Conservation (phyloP, 2,329 filamentous ascomycete genomes). For the Akanthomyces lecanii region DNA sequence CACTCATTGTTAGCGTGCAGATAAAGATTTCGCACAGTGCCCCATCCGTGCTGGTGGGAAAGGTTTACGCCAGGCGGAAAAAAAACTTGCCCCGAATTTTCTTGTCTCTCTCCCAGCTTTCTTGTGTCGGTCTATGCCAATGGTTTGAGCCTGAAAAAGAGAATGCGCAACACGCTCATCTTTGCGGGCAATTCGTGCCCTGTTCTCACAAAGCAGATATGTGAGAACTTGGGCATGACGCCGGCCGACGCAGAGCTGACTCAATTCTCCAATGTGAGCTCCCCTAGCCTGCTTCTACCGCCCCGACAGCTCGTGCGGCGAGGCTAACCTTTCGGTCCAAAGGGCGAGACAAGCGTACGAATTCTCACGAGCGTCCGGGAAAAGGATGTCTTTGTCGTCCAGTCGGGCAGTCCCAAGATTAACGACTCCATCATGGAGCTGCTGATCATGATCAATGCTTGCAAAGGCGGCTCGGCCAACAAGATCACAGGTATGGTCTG, state of each 20-base stretch:
- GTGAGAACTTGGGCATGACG: slow-evolving; percentile 62
- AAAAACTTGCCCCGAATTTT: slow-evolving; percentile 11
- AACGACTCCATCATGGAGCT: slow-evolving; percentile 99
- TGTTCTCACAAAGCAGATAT: slow-evolving; percentile 60
- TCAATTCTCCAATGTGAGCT: slow-evolving; percentile 66
- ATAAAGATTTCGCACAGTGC: not conserved
- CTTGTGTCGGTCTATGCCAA: slow-evolving; percentile 19
- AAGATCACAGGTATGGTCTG: slow-evolving; percentile 74
- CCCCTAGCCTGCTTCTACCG: slow-evolving; percentile 21
- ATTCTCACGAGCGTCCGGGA: slow-evolving; percentile 79
- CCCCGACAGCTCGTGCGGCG: slow-evolving; percentile 2
- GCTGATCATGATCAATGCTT: slow-evolving; percentile 97
- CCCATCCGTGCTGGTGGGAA: slow-evolving; percentile 2
- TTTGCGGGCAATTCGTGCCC: slow-evolving; percentile 66
- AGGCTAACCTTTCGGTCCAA: slow-evolving; percentile 25
- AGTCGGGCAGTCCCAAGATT: slow-evolving; percentile 92
- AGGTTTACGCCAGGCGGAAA: slow-evolving; percentile 1
- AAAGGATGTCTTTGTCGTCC: slow-evolving; percentile 98
- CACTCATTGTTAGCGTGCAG: not conserved
- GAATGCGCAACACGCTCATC: slow-evolving; percentile 63
- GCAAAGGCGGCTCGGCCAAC: slow-evolving; percentile 95
- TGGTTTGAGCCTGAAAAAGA: slow-evolving; percentile 35
- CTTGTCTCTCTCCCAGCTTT: slow-evolving; percentile 25
- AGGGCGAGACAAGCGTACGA: slow-evolving; percentile 67
- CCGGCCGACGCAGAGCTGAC: slow-evolving; percentile 62